phyloP scores from a whole-genome alignment of 176 grass and related monocot genomes.

The Elaeis guineensis region DNA sequence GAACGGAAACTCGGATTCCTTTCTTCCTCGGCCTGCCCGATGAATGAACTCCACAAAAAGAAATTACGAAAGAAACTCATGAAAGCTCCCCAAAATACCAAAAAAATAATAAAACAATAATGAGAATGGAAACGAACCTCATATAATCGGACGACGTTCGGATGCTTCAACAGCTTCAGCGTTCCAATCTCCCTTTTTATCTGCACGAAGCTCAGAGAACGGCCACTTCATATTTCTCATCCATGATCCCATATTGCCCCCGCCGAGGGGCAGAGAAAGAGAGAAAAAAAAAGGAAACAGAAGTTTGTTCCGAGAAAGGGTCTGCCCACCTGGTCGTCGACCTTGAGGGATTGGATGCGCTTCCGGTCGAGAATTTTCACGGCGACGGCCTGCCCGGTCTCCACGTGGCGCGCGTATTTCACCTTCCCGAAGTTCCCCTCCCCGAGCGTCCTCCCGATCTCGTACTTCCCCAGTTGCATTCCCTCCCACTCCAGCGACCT shows the following conservation, averaged over 20 bases:
- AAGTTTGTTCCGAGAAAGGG: not conserved
- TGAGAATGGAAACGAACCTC: slow-evolving; percentile 4
- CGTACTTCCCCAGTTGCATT: slow-evolving; percentile 50
- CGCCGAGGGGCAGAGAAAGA: too few relatives aligned
- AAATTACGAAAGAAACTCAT: too few relatives aligned
- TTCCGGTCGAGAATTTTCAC: slow-evolving; percentile 92
- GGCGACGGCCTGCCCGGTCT: slow-evolving; percentile 61
- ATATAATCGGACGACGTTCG: slow-evolving; percentile 53
- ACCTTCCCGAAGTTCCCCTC: slow-evolving; percentile 89
- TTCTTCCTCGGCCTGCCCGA: too few relatives aligned
- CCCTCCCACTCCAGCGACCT: slow-evolving; percentile 2
- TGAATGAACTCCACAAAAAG: too few relatives aligned
- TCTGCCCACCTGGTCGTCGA: slow-evolving; percentile 58
- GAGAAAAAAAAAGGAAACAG: too few relatives aligned
- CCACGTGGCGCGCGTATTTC: slow-evolving; percentile 48
- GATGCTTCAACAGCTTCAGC: slow-evolving; percentile 72
- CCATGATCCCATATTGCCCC: too few relatives aligned
- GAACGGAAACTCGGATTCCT: too few relatives aligned
- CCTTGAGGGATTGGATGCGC: slow-evolving; percentile 63
- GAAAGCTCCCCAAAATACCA: too few relatives aligned
- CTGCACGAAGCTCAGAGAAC: slow-evolving; percentile 11
- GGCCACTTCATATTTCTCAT: too few relatives aligned
- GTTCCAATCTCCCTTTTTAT: slow-evolving; percentile 77
- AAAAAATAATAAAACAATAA: too few relatives aligned
- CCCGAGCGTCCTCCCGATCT: slow-evolving; percentile 70